Evolutionary conservation across 2,329 filamentous ascomycete species (phyloP), one percentile per base, ranked within the genome.

Genomic region (Corinectria fuckeliana): DNA sequence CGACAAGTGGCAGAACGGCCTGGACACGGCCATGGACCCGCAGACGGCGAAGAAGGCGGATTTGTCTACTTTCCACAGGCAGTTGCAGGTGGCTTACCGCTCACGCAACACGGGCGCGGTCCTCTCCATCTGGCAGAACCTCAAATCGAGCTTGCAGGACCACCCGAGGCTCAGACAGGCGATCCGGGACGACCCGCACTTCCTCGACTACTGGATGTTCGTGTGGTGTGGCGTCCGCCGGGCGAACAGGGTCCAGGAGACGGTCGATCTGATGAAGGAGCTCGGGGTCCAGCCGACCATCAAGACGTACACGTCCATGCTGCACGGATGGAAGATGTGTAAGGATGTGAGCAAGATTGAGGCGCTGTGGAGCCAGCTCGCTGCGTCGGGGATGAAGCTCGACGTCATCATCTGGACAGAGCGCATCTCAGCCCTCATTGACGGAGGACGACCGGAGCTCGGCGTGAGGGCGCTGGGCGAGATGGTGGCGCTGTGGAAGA

Each of bases 221-320:
- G 71, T 78, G 2, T 76, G 75, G 72, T 80, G 78, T 54, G 74
- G 74, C 6, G 52, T 75, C 2, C 69, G 71, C 1, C 69, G 71
- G 9, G 59, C 69, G 2, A 38, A 56, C n/a, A 66, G 64, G 57
- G 51, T 77, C 11, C 71, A 76, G 48, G 74, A 77, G 51, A 73
- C 72, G 4, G 74, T 82, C 67, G 75, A 77, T 28, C 56, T 77
- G 41, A 84, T 84, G 80, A 64, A 71, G 28, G 64, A 69, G 36
- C 63, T 83, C 50, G 85, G 83, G 1, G 71, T 89, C 26, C 73
- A 77, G 56, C 88, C 91, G 13, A 87, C 82, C 6, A 68, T 89
- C 54, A 82, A 79, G 65, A 89, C 91, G 0, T 95, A 90, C 85
- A 89, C 87, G 36, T 78, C 85, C 41, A 90, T 95, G 84, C 85